These are phyloP conservation scores for Fusarium piperis DNA, from an alignment of 2,329 filamentous ascomycete genomes.

Conservation along the genomic window DNA sequence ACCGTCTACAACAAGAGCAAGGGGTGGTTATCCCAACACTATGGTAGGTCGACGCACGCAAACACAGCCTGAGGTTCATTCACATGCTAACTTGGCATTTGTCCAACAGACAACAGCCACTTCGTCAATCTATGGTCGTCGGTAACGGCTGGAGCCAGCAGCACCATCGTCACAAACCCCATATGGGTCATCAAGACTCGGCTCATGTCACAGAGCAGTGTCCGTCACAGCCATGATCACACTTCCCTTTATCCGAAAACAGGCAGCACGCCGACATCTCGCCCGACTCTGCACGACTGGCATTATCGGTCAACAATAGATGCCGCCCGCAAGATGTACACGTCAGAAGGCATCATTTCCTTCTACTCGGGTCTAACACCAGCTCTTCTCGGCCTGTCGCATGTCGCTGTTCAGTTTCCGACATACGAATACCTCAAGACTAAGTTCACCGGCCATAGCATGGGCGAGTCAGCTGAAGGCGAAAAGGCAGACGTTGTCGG, in stretches of 20 bases:
- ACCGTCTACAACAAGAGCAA: slow-evolving; percentile 95
- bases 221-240: slow-evolving; percentile 54
- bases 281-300: slow-evolving; percentile 77
- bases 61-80: not conserved
- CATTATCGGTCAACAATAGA: slow-evolving; percentile 91
- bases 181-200: slow-evolving; percentile 99
- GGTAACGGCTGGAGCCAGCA: slow-evolving; percentile 88
- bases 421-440: slow-evolving; percentile 94
- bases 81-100: slow-evolving; percentile 20
- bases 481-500: slow-evolving; percentile 77
- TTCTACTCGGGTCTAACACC: slow-evolving; percentile 97
- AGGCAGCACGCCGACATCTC: slow-evolving; percentile 63
- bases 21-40: slow-evolving; percentile 72
- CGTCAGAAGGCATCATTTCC: slow-evolving; percentile 83
- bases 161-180: slow-evolving; percentile 93
- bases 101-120: slow-evolving; percentile 73
- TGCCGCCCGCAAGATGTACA: slow-evolving; percentile 96
- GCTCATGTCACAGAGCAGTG: slow-evolving; percentile 89
- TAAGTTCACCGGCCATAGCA: slow-evolving; percentile 87
- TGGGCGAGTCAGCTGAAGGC: slow-evolving; percentile 70
- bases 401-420: slow-evolving; percentile 97
- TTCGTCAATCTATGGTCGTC: slow-evolving; percentile 89
- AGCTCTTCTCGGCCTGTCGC: slow-evolving; percentile 88
- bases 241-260: slow-evolving; percentile 54
- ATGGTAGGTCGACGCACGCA: slow-evolving; percentile 58